A percentile compares a stretch with the other conserved stretches of the same genome.
Conservation (phyloP, 306 rosid species). For the Inga oerstediana region DNA sequence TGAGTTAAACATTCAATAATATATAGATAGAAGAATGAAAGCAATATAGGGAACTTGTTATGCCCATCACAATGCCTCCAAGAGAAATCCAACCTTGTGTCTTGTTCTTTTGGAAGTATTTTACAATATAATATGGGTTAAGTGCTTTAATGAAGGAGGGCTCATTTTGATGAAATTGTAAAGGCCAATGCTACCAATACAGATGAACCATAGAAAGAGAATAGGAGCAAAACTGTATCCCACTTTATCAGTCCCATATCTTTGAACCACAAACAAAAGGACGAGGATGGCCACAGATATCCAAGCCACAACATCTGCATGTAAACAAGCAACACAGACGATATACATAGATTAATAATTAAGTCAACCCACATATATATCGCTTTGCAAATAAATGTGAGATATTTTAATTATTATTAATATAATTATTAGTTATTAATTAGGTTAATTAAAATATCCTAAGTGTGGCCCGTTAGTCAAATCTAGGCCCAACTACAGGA, state of each 20-base stretch:
- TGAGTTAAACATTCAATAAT: neutral
- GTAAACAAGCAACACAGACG: neutral
- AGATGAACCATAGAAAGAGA: neutral
- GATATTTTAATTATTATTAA: too few relatives aligned
- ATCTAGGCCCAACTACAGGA: too few relatives aligned
- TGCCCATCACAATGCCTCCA: neutral
- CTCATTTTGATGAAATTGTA: neutral
- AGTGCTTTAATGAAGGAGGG: neutral
- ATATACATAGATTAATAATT: neutral
- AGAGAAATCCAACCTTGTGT: neutral
- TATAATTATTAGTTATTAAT: too few relatives aligned
- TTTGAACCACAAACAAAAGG: neutral
- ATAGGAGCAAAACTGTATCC: slow-evolving; percentile 2
- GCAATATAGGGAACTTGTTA: neutral
- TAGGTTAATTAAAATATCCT: too few relatives aligned
- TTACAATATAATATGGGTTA: neutral
- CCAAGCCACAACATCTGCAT: neutral
- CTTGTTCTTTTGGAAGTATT: neutral
- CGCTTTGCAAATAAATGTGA: neutral
- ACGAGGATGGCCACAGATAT: neutral
- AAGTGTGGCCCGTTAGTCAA: too few relatives aligned
- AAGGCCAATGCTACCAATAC: neutral
- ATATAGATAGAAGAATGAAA: neutral
- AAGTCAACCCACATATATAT: neutral
- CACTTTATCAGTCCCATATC: slow-evolving; percentile 11